These are phyloP conservation scores for Aspergillus puulaauensis DNA, from an alignment of 2,329 filamentous ascomycete species.

Conservation along the genomic window DNA sequence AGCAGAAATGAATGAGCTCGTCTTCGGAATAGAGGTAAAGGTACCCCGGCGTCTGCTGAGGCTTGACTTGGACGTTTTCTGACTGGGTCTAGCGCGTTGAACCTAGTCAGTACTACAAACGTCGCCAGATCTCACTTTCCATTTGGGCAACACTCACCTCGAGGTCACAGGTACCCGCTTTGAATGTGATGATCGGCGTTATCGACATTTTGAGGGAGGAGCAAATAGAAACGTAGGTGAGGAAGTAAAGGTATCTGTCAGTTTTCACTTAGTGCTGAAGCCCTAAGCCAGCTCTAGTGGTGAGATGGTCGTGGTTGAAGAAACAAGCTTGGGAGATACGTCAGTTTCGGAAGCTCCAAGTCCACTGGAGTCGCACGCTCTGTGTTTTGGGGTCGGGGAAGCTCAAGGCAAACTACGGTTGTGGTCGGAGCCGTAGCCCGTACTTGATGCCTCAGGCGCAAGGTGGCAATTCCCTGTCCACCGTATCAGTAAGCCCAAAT, in stretches of 20 bases:
- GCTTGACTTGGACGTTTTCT: conserved; percentile 70
- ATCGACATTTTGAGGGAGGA: conserved; percentile 66
- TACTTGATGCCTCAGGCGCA: conserved; percentile 13
- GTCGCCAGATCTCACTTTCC: neutral
- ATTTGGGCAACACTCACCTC: conserved; percentile 60
- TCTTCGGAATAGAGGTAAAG: conserved; percentile 92
- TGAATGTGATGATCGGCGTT: conserved; percentile 88
- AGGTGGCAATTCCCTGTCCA: conserved; percentile 8
- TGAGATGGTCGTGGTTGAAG: neutral
- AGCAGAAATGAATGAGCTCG: conserved; percentile 96
- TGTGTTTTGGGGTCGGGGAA: conserved; percentile 9
- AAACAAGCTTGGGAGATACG: conserved; percentile 27
- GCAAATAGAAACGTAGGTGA: conserved; percentile 2
- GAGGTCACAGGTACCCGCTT: conserved; percentile 84
- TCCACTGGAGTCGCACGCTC: neutral
- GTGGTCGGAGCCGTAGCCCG: conserved; percentile 5
- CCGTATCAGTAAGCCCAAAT: conserved; percentile 25
- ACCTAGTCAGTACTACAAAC: neutral
- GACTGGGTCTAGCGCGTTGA: conserved; percentile 46
- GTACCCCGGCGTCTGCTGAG: conserved; percentile 73
- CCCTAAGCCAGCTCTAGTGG: neutral
- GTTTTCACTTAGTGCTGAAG: neutral
- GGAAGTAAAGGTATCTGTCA: neutral
- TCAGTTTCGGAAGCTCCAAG: conserved; percentile 20
- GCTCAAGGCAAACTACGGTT: conserved; percentile 9